These are phyloP conservation scores for Acarospora socialis DNA, from an alignment of 2,329 filamentous ascomycete genomes.

Conservation along the genomic window DNA sequence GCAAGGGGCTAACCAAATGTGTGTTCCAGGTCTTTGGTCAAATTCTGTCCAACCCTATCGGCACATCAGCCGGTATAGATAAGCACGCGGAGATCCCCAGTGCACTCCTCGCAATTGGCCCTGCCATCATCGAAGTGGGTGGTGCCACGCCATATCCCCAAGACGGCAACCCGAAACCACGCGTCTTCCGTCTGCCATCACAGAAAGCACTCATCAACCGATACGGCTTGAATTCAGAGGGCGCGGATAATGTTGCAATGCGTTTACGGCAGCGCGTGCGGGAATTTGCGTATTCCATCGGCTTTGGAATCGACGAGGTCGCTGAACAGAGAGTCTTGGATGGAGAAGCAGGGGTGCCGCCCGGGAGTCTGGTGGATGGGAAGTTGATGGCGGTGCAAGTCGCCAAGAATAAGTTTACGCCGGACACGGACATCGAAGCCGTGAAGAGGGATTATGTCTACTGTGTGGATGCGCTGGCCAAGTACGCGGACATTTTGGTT, in stretches of 20 bases:
- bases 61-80: slow-evolving; percentile 89
- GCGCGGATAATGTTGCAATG: slow-evolving; percentile 74
- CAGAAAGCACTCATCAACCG: slow-evolving; percentile 87
- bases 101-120: slow-evolving; percentile 68
- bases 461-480: slow-evolving; percentile 68
- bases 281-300: slow-evolving; percentile 57
- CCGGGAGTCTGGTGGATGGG: slow-evolving; percentile 64
- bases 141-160: slow-evolving; percentile 82
- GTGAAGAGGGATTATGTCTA: slow-evolving; percentile 72
- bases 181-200: slow-evolving; percentile 67
- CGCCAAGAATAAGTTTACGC: slow-evolving; percentile 90
- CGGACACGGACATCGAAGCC: slow-evolving; percentile 69
- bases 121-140: slow-evolving; percentile 80
- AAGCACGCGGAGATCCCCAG: slow-evolving; percentile 86
- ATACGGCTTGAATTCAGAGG: slow-evolving; percentile 86
- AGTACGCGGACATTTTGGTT: slow-evolving; percentile 88
- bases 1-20: slow-evolving; percentile 3
- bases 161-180: slow-evolving; percentile 70
- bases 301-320: slow-evolving; percentile 47
- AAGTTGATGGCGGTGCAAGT: slow-evolving; percentile 79
- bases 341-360: slow-evolving; percentile 61
- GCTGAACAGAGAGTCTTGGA: slow-evolving; percentile 61
- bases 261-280: slow-evolving; percentile 64
- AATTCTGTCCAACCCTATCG: slow-evolving; percentile 69
- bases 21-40: slow-evolving; percentile 54